phyloP scores from a whole-genome alignment of 2,329 filamentous ascomycete genomes.

The Phialocephala subalpina region DNA sequence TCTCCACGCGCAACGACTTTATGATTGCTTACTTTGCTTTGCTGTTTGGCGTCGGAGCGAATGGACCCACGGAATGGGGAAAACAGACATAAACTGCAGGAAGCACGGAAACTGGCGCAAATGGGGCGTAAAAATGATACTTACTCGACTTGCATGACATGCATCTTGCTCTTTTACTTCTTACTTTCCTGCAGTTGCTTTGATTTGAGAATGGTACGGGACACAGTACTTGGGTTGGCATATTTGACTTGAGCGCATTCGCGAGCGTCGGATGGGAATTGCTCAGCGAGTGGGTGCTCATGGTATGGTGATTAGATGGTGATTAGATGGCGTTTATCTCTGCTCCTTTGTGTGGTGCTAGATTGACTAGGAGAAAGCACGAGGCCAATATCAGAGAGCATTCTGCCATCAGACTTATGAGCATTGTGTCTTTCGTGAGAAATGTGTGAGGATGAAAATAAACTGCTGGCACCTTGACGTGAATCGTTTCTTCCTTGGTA shows the following conservation, averaged over 20 bases:
- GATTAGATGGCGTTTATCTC: slow-evolving; percentile 6
- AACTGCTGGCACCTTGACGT: background rate
- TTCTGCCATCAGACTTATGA: background rate
- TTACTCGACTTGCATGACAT: background rate
- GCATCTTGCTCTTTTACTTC: background rate
- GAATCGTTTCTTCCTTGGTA: too few species aligned
- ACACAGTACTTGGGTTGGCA: slow-evolving; percentile 9
- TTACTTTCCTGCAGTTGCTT: slow-evolving; percentile 7
- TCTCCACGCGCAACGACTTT: slow-evolving; percentile 15
- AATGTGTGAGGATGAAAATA: background rate
- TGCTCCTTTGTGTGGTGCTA: background rate
- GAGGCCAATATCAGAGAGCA: background rate
- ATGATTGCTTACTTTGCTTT: slow-evolving; percentile 19
- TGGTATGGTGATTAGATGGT: background rate
- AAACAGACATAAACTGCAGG: slow-evolving; percentile 22
- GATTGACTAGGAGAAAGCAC: background rate
- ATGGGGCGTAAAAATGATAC: slow-evolving; percentile 9
- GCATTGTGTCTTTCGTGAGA: background rate
- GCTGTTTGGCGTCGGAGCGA: slow-evolving; percentile 20
- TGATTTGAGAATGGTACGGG: slow-evolving; percentile 9
- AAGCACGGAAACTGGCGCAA: slow-evolving; percentile 19
- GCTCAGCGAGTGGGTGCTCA: background rate
- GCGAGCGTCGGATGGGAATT: background rate
- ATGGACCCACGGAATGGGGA: slow-evolving; percentile 12
- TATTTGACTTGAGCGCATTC: slow-evolving; percentile 11